These are phyloP conservation scores for Yarrowia osloensis DNA, from an alignment of 805 yeast genomes.

Conservation along the genomic window DNA sequence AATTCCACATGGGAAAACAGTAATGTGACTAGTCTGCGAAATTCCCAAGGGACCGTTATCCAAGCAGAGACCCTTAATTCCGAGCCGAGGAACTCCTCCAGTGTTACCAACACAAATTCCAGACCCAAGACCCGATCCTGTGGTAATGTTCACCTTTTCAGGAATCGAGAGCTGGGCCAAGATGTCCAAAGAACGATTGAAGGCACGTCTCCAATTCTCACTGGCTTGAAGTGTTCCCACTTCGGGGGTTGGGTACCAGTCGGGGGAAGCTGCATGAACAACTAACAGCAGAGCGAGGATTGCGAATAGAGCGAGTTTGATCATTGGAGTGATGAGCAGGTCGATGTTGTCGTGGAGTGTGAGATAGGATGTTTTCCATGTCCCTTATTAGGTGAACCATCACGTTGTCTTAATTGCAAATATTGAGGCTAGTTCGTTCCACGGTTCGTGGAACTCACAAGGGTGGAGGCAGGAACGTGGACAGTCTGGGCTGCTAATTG, in stretches of 20 bases:
- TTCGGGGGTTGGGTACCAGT: slow-evolving; percentile 34
- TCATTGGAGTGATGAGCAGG: too few species aligned
- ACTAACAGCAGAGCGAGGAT: not conserved
- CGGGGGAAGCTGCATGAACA: not conserved
- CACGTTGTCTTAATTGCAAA: too few species aligned
- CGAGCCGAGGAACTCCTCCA: slow-evolving; percentile 57
- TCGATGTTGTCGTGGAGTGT: too few species aligned
- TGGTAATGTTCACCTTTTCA: slow-evolving; percentile 63
- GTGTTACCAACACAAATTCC: slow-evolving; percentile 59
- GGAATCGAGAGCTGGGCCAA: slow-evolving; percentile 58
- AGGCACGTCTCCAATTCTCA: slow-evolving; percentile 59
- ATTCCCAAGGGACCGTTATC: slow-evolving; percentile 68
- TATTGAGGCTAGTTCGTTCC: too few species aligned
- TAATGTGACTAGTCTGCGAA: slow-evolving; percentile 54
- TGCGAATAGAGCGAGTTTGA: too few species aligned
- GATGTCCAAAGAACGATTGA: slow-evolving; percentile 54
- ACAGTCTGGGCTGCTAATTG: too few species aligned
- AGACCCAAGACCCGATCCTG: slow-evolving; percentile 64
- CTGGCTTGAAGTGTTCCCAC: slow-evolving; percentile 35
- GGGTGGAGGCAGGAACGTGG: too few species aligned
- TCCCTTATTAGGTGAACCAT: too few species aligned
- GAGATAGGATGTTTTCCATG: too few species aligned
- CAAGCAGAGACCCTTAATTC: slow-evolving; percentile 56
- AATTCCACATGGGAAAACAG: slow-evolving; percentile 59
- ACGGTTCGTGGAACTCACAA: too few species aligned